A percentile compares a stretch with the other conserved stretches of the same genome.
These are phyloP conservation scores for Boletus vermiculosoides DNA, from an alignment of 768 basidiomycete genomes.

Conservation along the genomic window DNA sequence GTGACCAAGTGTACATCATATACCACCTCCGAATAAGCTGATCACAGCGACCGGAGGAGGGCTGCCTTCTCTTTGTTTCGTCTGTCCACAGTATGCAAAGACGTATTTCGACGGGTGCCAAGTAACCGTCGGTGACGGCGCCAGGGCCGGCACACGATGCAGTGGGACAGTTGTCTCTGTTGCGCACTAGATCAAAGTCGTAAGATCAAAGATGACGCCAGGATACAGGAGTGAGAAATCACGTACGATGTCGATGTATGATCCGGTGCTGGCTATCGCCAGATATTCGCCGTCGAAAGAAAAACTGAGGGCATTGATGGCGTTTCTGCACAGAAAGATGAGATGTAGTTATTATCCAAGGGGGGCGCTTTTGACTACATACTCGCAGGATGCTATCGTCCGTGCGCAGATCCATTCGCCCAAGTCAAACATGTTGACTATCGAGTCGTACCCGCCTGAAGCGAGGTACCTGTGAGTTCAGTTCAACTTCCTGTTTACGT, in stretches of 20 bases:
- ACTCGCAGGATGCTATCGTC: constrained; percentile 82
- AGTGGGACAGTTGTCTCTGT: constrained; percentile 73
- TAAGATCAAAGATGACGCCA: not conserved
- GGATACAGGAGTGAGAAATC: not conserved
- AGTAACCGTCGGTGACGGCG: constrained; percentile 69
- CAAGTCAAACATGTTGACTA: constrained; percentile 78
- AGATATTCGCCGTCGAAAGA: constrained; percentile 83
- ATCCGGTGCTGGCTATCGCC: constrained; percentile 69
- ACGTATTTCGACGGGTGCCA: constrained; percentile 84
- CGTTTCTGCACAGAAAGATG: constrained; percentile 45
- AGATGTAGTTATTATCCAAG: not conserved
- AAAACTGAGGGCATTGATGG: constrained; percentile 73
- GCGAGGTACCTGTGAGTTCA: constrained; percentile 59
- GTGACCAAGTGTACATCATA: constrained; percentile 14
- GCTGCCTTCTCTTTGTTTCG: constrained; percentile 60
- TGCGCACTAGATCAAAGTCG: constrained; percentile 53
- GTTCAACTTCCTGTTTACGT: not conserved
- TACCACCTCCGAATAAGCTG: constrained; percentile 65
- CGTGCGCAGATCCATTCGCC: constrained; percentile 78
- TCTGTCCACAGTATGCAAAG: constrained; percentile 82
- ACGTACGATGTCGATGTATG: constrained; percentile 76
- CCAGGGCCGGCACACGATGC: constrained; percentile 73
- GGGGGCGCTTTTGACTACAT: constrained; percentile 29
- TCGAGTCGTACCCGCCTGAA: constrained; percentile 78
- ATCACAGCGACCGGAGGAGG: constrained; percentile 66